Evolutionary conservation across 768 basidiomycete genomes (phyloP).

Genomic region (Agaricus bisporus): DNA sequence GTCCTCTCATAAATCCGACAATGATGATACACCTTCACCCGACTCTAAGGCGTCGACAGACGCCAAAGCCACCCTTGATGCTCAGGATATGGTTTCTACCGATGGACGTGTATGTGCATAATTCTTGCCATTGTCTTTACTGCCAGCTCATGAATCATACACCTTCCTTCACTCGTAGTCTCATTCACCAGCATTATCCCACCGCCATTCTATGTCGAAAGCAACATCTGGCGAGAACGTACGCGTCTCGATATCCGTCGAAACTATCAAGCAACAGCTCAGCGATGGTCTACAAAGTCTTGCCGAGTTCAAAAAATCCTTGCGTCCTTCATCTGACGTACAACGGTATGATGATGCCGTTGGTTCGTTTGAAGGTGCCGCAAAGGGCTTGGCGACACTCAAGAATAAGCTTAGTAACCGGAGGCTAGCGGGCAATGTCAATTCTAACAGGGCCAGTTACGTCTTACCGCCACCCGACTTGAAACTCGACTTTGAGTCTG

Average conservation of each 20-base stretch:
- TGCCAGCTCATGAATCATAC: neutral
- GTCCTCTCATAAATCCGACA: neutral
- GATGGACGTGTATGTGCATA: constrained; percentile 6
- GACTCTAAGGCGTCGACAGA: neutral
- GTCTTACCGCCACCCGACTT: constrained; percentile 5
- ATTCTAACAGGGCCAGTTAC: constrained; percentile 3
- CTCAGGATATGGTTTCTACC: neutral
- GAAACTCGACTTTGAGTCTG: constrained; percentile 8
- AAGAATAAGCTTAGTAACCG: constrained; percentile 8
- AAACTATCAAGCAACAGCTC: constrained; percentile 10
- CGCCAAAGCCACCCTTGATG: neutral
- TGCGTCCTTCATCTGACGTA: constrained; percentile 5
- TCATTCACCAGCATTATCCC: constrained; percentile 7
- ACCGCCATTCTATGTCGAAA: constrained; percentile 3
- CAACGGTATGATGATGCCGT: constrained; percentile 7
- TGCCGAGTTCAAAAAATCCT: constrained; percentile 7
- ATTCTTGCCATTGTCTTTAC: neutral
- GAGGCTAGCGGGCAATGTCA: constrained; percentile 1
- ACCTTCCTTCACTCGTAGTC: neutral
- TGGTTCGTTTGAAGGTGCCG: constrained; percentile 5
- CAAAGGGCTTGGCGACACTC: constrained; percentile 4
- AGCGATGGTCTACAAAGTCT: constrained; percentile 7
- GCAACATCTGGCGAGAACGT: constrained; percentile 5
- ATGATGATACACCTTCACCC: neutral
- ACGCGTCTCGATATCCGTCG: constrained; percentile 4